Base-by-base conservation (phyloP, 495 filamentous ascomycete species). In the Aspergillus sparsus region DNA sequence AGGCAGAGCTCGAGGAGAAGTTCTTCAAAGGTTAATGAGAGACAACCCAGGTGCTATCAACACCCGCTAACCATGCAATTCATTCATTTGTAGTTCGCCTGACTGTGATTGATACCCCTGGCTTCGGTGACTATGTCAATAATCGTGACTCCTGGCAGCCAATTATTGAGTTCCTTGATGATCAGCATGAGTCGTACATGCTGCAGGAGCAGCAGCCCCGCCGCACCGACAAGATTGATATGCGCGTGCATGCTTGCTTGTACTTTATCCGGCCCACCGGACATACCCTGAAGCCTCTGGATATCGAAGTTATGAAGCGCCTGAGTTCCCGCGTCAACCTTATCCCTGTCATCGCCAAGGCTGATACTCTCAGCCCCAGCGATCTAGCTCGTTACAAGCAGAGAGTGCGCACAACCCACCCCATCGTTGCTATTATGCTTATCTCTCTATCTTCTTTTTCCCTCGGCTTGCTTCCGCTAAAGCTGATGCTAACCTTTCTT, bases 171-270 rank as follows among this genome's bases (percentile, higher is more conserved):
- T 98, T 98, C 82, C 80, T 98, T 68, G 94, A 98, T 77, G 94
- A 98, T 78, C 94, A 98, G 83, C 94, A 98, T 77, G 94, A 98
- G 82, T 98, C 94, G 12, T 98, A 98, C 74, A 98, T 98, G 94
- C 83, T 98, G 71, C 94, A 98, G 83, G 94, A 98, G 85, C 94
- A 98, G 79, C 94, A 98, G 77, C 94, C 94, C 63, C 91, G 91
- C 77, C 91, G 94, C 66, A 87, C 87, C 61, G 94, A 98, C 79
- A 98, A 98, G 85, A 98, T 98, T 67, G 94, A 98, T 72, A 90
- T 98, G 75, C 92, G 94, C 79, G 94, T 98, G 44, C 94, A 98
- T 72, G 91, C 95, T 51, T 98, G 94, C 77, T 76, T 98, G 71
- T 98, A 98, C 84, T 98, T 98, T 82, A 98, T 98, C 76, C 83